Evolutionary conservation across 768 basidiomycete species (phyloP), one percentile per base, ranked within the genome.

Genomic region (Crassisporium funariophilum): DNA sequence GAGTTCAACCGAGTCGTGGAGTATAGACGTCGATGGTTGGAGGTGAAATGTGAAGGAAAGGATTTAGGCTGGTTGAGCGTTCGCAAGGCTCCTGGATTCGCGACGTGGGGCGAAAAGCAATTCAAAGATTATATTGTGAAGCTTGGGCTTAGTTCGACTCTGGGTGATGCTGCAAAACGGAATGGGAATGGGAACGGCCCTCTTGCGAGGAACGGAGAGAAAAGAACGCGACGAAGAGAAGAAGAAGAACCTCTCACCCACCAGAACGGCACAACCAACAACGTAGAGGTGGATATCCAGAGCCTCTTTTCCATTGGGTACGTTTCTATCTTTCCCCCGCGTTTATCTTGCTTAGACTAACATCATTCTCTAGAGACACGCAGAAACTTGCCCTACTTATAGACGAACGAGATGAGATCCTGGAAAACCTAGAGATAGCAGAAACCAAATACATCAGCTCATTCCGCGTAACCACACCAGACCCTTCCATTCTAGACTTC

Each of bases 381-480:
- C 75, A 77, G 11, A 73, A 73, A 3, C 70, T 91, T n/a, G 79
- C 82, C 0, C 53, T 79, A 5, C 77, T 91, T 21, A 86, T 91
- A 34, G 80, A 83, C 35, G 83, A 90, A 60, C 76, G 90, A 21
- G 88, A 90, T 51, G 76, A 79, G 57, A 81, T 90, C 16, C 65
- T 92, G n/a, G 83, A 88, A 54, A 82, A 86, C 50, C 73, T 92
- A 7, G 89, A 92, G 69, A 79, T 84, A 42, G 87, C 88, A 9
- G 89, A 91, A 68, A 80, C 84, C 9, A 79, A 76, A 56, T 93
- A 90, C 57, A 88, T 89, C 52, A 73, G 74, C 46, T 90, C 85
- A 4, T 91, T 91, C 71, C 72, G 79, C 12, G 68, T 86, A 8
- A 81, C 83, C 0, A 88, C 85, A 0, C 86, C 86, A 4, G 85